Conservation (phyloP, 2,329 filamentous ascomycete genomes). For the Beauveria pseudobassiana region DNA sequence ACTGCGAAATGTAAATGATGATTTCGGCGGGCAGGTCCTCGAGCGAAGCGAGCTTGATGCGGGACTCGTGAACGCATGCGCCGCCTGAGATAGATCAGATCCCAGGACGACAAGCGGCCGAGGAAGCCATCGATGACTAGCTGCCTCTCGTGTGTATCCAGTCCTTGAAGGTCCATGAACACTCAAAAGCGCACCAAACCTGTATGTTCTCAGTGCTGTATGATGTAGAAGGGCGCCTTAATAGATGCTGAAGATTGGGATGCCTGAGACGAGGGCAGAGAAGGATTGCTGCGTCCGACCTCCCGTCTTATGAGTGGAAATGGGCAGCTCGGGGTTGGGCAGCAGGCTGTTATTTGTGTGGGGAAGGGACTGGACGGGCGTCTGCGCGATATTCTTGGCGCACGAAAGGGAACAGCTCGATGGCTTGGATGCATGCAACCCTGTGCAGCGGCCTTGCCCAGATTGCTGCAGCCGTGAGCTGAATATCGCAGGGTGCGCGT, state of each 20-base stretch:
- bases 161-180: conserved; percentile 2
- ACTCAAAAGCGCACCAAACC: not conserved
- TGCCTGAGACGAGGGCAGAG: not conserved
- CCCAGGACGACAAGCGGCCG: conserved; percentile 19
- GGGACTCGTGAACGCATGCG: conserved; percentile 10
- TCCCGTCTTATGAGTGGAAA: not conserved
- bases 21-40: conserved; percentile 23
- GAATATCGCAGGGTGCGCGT: not conserved
- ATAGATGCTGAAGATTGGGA: not conserved
- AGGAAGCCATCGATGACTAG: conserved; percentile 20
- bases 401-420: not conserved
- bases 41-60: conserved; percentile 18
- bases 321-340: conserved; percentile 1
- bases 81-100: conserved; percentile 21
- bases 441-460: not conserved
- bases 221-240: too few species aligned
- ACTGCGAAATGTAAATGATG: conserved; percentile 16
- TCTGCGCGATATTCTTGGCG: conserved; percentile 8
- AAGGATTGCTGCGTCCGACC: not conserved
- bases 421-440: not conserved
- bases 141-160: conserved; percentile 1
- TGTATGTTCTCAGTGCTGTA: not conserved
- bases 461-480: not conserved
- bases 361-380: not conserved
- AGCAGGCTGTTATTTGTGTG: not conserved